Evolutionary conservation across 495 filamentous ascomycete genomes (phyloP), one percentile per base, ranked within the genome.

Genomic region (Daldinia grandis): DNA sequence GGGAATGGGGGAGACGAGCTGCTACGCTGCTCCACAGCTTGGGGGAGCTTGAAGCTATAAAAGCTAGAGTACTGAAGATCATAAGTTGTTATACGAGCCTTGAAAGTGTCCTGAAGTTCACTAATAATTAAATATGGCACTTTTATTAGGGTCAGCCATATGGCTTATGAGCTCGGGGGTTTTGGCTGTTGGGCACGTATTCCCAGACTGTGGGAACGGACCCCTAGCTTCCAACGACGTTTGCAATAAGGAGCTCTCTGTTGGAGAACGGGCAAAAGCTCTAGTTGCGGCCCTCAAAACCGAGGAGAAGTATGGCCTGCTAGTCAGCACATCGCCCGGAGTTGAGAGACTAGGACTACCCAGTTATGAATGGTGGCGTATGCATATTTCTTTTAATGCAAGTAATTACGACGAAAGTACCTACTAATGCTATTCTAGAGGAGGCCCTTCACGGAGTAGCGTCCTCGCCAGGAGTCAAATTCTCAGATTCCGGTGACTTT

Each of bases 371-470:
- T 85, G 83, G 81, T 86, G 80, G 78, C 71, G 71, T 74, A 71
- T 3, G 67, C 58, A 61, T 24, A n/a, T 19, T n/a, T 14, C 33
- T 25, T 49, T 61, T 47, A 25, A 15, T 60, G 37, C 21, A 64
- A 66, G 37, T 66, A 21, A 14, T 4, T 5, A 61, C 38, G 28
- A 35, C 1, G 27, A 14, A 35, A 31, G 47, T 14, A 2, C 4
- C 40, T 19, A 9, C 59, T 69, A 25, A 69, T 12, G 0, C 5
- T 4, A 1, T 33, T 47, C 17, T n/a, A 70, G 73, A 78, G 21
- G 83, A 84, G 75, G 85, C 85, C 17, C 80, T 91, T 4, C 88
- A 91, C 74, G 88, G 88, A 5, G 74, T 91, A 3, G 86, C 82
- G n/a, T 76, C 58, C 7, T 78, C 74, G 2, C 84, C 80, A 15